Percentiles rank a stretch among this genome's conserved stretches.
Conservation (phyloP, 2,329 filamentous ascomycete species). For the Colletotrichum agaves region DNA sequence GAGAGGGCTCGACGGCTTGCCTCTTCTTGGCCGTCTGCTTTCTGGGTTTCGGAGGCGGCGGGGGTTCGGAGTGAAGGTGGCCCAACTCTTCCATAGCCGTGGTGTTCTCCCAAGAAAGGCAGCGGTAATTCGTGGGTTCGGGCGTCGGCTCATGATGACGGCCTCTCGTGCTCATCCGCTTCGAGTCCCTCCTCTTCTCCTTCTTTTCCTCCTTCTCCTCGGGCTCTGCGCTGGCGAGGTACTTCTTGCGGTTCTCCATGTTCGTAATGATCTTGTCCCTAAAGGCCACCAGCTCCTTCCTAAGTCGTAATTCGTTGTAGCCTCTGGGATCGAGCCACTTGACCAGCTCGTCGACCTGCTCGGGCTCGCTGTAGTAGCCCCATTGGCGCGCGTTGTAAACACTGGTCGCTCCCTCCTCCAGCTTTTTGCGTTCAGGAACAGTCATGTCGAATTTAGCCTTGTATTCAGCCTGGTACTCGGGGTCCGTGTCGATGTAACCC, state of each 20-base stretch:
- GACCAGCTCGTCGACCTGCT: slow-evolving; percentile 81
- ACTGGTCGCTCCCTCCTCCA: slow-evolving; percentile 85
- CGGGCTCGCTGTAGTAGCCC: slow-evolving; percentile 89
- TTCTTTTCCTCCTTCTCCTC: slow-evolving; percentile 48
- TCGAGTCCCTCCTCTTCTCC: slow-evolving; percentile 38
- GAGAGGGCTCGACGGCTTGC: slow-evolving; percentile 48
- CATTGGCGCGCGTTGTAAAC: slow-evolving; percentile 83
- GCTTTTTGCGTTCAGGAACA: slow-evolving; percentile 83
- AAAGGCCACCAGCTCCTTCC: slow-evolving; percentile 85
- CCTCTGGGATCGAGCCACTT: slow-evolving; percentile 91
- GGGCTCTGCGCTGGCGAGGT: slow-evolving; percentile 66
- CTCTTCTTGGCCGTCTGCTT: slow-evolving; percentile 63
- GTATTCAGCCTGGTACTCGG: slow-evolving; percentile 80
- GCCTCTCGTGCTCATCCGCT: slow-evolving; percentile 58
- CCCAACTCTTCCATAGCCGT: slow-evolving; percentile 67
- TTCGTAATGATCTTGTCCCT: slow-evolving; percentile 79
- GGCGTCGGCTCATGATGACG: slow-evolving; percentile 58
- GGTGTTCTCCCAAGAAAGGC: slow-evolving; percentile 66
- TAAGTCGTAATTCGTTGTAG: slow-evolving; percentile 84
- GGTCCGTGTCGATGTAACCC: slow-evolving; percentile 83
- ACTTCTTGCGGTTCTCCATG: slow-evolving; percentile 83
- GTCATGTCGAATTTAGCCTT: slow-evolving; percentile 82
- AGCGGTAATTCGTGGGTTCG: slow-evolving; percentile 59
- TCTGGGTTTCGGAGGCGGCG: slow-evolving; percentile 60
- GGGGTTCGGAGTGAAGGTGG: slow-evolving; percentile 66